Base-by-base conservation (phyloP, 2,329 filamentous ascomycete genomes). In the Fulvia fulva region DNA sequence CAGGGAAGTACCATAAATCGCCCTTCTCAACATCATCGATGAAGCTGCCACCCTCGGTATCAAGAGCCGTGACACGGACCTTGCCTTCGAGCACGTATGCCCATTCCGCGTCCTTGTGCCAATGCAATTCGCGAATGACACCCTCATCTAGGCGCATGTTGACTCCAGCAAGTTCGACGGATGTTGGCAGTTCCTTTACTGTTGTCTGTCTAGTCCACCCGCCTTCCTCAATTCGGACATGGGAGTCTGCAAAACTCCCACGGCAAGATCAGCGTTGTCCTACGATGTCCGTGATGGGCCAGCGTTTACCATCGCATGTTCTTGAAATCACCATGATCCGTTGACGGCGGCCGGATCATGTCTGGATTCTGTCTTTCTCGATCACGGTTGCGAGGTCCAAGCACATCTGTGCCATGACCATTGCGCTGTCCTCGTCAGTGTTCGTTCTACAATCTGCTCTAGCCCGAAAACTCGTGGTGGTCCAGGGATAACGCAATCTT, bases 101-200 rank as follows among this genome's bases (percentile, higher is more conserved):
- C 88, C 88, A 91, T 69, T 91, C 88, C 34, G 87, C 87, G 71
- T 90, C 86, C 66, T 88, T 89, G 77, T 91, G 88, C 88, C 88
- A 91, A 70, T 91, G 88, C 8, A 91, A 78, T 71, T 91, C 88
- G 26, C 88, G 86, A 65, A 89, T 89, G 28, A 87, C 88, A 34
- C 87, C 87, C 62, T 83, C 76, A 37, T 87, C 87, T 2, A 91
- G 82, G 11, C 88, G 83, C 88, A 91, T 91, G 71, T 91, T 90
- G 56, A 91, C 88, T 43, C 86, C 85, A 1, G 88, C 88, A 47
- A 91, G 80, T 69, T 90, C 86, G 19, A 83, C 79, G 65, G 84
- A 87, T 7, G 81, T 81, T 32, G 82, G 80, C 2, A 89, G 78
- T 73, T 88, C 85, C 32, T 84, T 81, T 16, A 86, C 75, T 3